Evolutionary conservation across 352 stramenopile species (phyloP).

Genomic region (Plasmopara muralis): DNA sequence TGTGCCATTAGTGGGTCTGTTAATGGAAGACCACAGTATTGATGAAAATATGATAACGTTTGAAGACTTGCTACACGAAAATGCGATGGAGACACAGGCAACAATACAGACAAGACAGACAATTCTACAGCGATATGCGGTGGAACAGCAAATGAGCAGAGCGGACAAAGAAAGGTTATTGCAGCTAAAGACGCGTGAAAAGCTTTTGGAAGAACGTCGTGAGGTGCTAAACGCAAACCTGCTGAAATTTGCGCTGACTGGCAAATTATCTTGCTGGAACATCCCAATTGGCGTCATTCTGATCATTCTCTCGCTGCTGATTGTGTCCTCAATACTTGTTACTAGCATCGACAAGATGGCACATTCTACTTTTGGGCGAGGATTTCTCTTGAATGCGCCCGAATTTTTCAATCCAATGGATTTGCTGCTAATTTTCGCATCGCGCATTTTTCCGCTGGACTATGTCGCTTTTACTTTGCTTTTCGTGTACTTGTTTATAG

Average conservation of each 20-base stretch:
- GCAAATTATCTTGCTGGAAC: constrained; percentile 53
- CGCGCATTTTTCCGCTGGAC: constrained; percentile 71
- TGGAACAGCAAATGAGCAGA: constrained; percentile 56
- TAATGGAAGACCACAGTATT: constrained; percentile 71
- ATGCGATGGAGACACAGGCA: constrained; percentile 63
- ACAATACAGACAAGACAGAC: constrained; percentile 63
- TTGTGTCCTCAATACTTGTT: constrained; percentile 66
- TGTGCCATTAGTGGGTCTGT: constrained; percentile 64
- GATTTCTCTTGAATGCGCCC: constrained; percentile 63
- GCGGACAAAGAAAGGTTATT: constrained; percentile 65
- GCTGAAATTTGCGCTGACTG: constrained; percentile 39
- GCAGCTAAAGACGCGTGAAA: constrained; percentile 63
- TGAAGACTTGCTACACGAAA: constrained; percentile 65
- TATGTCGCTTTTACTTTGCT: constrained; percentile 75
- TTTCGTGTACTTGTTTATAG: constrained; percentile 73
- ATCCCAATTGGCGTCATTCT: constrained; percentile 57
- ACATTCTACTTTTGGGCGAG: constrained; percentile 60
- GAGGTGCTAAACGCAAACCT: constrained; percentile 65
- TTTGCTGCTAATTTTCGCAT: constrained; percentile 62
- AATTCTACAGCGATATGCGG: constrained; percentile 58
- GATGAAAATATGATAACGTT: constrained; percentile 66
- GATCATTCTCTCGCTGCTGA: constrained; percentile 57
- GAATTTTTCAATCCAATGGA: constrained; percentile 73
- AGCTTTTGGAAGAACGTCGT: constrained; percentile 57
- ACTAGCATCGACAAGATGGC: constrained; percentile 76